Evolutionary conservation across 2,329 filamentous ascomycete species (phyloP).

Genomic region (Aureobasidium musti): DNA sequence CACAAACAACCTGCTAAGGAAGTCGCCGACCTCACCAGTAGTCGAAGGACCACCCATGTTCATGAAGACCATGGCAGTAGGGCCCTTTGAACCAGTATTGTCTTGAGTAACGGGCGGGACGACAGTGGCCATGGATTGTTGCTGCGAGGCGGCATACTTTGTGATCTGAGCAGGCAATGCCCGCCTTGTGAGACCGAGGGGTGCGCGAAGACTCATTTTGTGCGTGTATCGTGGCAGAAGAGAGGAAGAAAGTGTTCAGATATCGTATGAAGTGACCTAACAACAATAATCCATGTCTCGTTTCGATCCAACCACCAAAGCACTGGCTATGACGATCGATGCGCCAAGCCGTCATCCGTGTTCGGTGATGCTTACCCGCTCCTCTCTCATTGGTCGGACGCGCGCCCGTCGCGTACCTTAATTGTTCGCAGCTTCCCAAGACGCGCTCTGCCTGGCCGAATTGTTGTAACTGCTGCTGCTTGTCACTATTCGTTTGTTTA

Average conservation of each 20-base stretch:
- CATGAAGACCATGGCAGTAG: slow-evolving; percentile 97
- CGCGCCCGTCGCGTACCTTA: slow-evolving; percentile 2
- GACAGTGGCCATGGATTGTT: slow-evolving; percentile 55
- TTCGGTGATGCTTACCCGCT: neutral
- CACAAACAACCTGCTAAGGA: slow-evolving; percentile 90
- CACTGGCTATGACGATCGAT: slow-evolving; percentile 25
- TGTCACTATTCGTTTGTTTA: neutral
- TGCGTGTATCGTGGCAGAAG: neutral
- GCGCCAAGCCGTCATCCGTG: neutral
- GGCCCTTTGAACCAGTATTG: slow-evolving; percentile 69
- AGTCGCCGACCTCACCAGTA: slow-evolving; percentile 82
- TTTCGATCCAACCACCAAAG: neutral
- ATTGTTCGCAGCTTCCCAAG: slow-evolving; percentile 12
- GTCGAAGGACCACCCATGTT: slow-evolving; percentile 98
- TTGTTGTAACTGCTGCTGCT: neutral
- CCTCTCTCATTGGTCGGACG: neutral
- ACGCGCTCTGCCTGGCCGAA: neutral
- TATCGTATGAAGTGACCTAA: too few relatives aligned
- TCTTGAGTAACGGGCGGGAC: slow-evolving; percentile 80
- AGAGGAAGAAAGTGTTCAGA: neutral
- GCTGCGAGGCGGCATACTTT: slow-evolving; percentile 29
- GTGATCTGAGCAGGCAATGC: slow-evolving; percentile 26
- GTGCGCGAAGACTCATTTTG: slow-evolving; percentile 31
- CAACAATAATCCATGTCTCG: neutral
- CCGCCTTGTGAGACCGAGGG: slow-evolving; percentile 30